Evolutionary conservation across 345 rosid genomes (phyloP).

Genomic region (Lepidium sativum): DNA sequence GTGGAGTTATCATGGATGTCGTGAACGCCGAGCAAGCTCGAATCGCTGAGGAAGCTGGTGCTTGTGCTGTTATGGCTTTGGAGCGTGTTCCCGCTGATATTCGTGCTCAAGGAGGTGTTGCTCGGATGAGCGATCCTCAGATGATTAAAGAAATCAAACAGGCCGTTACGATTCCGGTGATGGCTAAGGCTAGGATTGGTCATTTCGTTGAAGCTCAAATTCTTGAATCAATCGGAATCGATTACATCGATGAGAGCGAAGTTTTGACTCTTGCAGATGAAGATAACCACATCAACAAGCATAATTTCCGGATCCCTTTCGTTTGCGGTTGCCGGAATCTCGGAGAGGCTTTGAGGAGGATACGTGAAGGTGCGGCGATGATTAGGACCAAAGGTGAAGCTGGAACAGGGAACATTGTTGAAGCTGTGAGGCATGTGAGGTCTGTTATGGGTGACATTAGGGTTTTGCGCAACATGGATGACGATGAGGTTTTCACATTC

Average conservation of each 20-base stretch:
- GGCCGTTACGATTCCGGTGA: conserved; percentile 71
- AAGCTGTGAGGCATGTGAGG: conserved; percentile 83
- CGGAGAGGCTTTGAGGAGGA: conserved; percentile 72
- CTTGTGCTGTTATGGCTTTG: conserved; percentile 76
- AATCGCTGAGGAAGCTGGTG: conserved; percentile 74
- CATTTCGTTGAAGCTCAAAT: conserved; percentile 78
- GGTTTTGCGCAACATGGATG: conserved; percentile 77
- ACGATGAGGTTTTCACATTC: conserved; percentile 76
- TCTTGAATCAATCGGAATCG: conserved; percentile 69
- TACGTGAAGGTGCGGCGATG: conserved; percentile 93
- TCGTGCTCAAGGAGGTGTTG: conserved; percentile 69
- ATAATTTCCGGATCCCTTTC: conserved; percentile 77
- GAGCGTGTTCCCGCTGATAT: conserved; percentile 76
- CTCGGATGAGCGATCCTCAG: conserved; percentile 71
- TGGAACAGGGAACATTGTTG: conserved; percentile 72
- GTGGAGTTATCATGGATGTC: conserved; percentile 78
- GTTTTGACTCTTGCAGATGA: conserved; percentile 77
- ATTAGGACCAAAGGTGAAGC: conserved; percentile 92
- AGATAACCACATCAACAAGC: conserved; percentile 82
- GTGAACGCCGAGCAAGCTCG: conserved; percentile 68
- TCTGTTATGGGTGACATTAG: conserved; percentile 83
- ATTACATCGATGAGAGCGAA: conserved; percentile 87
- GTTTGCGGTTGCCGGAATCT: conserved; percentile 85
- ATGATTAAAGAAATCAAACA: conserved; percentile 67
- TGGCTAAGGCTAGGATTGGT: conserved; percentile 76